These are phyloP conservation scores for Penicillium sp. DNA, from an alignment of 2,329 filamentous ascomycete species.

Conservation along the genomic window DNA sequence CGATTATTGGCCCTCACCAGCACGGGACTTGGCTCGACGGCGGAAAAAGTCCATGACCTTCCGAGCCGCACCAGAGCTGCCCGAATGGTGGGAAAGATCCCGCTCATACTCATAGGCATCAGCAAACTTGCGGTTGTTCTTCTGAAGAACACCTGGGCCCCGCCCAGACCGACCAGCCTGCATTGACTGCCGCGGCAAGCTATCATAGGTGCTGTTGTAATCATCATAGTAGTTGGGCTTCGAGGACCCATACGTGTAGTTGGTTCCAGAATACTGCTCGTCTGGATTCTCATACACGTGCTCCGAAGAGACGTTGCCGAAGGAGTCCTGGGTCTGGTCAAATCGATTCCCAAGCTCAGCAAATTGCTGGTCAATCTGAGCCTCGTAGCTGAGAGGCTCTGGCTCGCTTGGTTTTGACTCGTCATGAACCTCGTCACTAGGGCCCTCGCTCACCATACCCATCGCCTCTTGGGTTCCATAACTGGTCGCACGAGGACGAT, in stretches of 20 bases:
- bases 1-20: slow-evolving; percentile 43
- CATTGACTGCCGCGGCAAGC: slow-evolving; percentile 43
- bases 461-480: slow-evolving; percentile 35
- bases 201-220: slow-evolving; percentile 45
- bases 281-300: slow-evolving; percentile 33
- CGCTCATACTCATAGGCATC: slow-evolving; percentile 80
- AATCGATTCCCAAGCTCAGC: slow-evolving; percentile 40
- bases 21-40: slow-evolving; percentile 74
- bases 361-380: slow-evolving; percentile 45
- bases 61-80: slow-evolving; percentile 82
- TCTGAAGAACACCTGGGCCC: slow-evolving; percentile 67
- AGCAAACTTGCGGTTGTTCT: slow-evolving; percentile 80
- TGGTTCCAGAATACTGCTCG: slow-evolving; percentile 31
- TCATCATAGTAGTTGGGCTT: slow-evolving; percentile 49
- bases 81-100: slow-evolving; percentile 64
- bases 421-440: slow-evolving; percentile 27
- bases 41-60: slow-evolving; percentile 99
- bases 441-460: slow-evolving; percentile 28
- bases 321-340: slow-evolving; percentile 28
- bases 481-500: slow-evolving; percentile 31
- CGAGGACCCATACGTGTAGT: slow-evolving; percentile 35
- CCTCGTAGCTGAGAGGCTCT: slow-evolving; percentile 36
- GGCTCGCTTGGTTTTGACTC: slow-evolving; percentile 19
- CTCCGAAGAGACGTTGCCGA: slow-evolving; percentile 30
- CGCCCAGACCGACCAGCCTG: slow-evolving; percentile 39